These are phyloP conservation scores for Colletotrichum eleusines DNA, from an alignment of 2,329 filamentous ascomycete genomes.

Conservation along the genomic window DNA sequence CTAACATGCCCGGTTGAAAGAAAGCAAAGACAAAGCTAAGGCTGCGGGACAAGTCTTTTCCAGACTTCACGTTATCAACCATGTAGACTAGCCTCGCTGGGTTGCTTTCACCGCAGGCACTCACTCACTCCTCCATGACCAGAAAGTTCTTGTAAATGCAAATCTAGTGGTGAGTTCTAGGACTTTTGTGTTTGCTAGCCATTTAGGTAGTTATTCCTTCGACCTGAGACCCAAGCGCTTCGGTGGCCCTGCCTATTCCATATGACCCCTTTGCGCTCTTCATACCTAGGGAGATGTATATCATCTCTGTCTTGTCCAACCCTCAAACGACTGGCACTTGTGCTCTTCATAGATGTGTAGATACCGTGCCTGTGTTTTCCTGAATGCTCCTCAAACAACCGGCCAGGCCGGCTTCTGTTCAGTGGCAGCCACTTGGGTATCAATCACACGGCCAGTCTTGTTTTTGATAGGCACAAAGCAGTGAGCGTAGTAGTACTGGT, in stretches of 20 bases:
- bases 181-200: background rate
- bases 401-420: background rate
- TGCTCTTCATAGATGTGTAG: background rate
- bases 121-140: background rate
- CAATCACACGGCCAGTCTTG: background rate
- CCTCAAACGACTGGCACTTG: too few relatives aligned
- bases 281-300: too few relatives aligned
- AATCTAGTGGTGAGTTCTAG: background rate
- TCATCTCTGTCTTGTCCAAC: too few relatives aligned
- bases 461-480: constrained; percentile 4
- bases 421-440: background rate
- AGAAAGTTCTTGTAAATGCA: background rate
- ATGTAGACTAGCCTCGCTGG: too few relatives aligned
- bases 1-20: background rate
- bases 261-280: too few relatives aligned
- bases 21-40: background rate
- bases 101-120: too few relatives aligned
- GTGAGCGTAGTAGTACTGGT: background rate
- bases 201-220: too few relatives aligned
- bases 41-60: background rate
- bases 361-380: background rate
- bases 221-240: background rate
- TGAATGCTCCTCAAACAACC: background rate
- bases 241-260: too few relatives aligned
- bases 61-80: too few relatives aligned